Percentiles rank a stretch among this genome's conserved stretches.
Evolutionary conservation across 345 rosid species (phyloP).

Genomic region (Turritis glabra): DNA sequence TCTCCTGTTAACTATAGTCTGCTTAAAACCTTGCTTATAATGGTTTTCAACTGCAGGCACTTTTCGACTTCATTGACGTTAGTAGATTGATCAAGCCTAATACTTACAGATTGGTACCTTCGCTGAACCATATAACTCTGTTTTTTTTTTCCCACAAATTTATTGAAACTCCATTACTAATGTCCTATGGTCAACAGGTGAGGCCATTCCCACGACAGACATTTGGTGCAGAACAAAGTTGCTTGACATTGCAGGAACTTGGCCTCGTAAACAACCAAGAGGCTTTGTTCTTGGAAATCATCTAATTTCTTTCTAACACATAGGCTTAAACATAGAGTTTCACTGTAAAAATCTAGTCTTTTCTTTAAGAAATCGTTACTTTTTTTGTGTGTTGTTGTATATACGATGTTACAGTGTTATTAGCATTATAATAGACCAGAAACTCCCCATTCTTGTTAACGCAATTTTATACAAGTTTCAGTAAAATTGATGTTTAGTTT

Average conservation of each 20-base stretch:
- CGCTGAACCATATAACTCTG: background rate
- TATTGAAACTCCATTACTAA: background rate
- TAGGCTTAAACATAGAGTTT: background rate
- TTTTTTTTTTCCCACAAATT: background rate
- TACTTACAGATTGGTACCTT: slow-evolving; percentile 65
- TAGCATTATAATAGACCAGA: background rate
- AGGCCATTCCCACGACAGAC: background rate
- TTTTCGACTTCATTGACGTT: slow-evolving; percentile 40
- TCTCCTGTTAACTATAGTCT: too few species aligned
- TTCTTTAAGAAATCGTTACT: background rate
- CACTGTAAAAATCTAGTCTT: background rate
- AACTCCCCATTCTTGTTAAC: background rate
- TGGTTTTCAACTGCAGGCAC: background rate
- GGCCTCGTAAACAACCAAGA: slow-evolving; percentile 10
- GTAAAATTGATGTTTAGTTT: background rate
- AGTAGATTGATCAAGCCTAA: slow-evolving; percentile 69
- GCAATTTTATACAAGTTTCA: slow-evolving; percentile 5
- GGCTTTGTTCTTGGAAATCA: background rate
- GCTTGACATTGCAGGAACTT: slow-evolving; percentile 5
- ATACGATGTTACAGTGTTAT: background rate
- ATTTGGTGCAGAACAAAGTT: background rate
- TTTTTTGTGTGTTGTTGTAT: background rate
- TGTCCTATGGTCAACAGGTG: background rate
- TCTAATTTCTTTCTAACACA: background rate
- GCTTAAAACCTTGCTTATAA: too few species aligned